Conservation (phyloP, 495 filamentous ascomycete genomes). For the Gamarada debralockiae region DNA sequence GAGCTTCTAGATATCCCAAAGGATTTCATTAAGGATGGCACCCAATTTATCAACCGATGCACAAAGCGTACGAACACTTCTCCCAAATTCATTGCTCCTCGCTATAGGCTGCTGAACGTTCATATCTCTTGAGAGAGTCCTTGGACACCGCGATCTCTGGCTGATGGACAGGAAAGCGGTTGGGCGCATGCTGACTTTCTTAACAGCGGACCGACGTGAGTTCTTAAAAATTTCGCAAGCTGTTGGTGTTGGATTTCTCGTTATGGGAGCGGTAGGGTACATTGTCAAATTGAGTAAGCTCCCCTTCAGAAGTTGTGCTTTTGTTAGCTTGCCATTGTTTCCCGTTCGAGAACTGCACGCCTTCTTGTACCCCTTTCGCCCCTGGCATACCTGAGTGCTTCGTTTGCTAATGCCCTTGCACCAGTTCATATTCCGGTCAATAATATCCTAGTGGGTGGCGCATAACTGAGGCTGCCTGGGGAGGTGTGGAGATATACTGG, state of each 20-base stretch:
- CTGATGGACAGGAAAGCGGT: background rate
- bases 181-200: background rate
- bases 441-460: conserved; percentile 74
- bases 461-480: conserved; percentile 32
- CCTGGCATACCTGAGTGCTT: background rate
- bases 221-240: conserved; percentile 96
- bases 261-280: conserved; percentile 79
- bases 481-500: conserved; percentile 9
- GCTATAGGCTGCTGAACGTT: background rate
- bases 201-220: conserved; percentile 71
- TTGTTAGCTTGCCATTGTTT: too few species aligned
- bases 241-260: conserved; percentile 86
- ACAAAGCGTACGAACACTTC: conserved; percentile 63
- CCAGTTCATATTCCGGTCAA: conserved; percentile 79
- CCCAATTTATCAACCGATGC: conserved; percentile 78
- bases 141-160: too few species aligned
- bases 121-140: background rate
- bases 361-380: background rate
- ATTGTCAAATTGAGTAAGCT: conserved; percentile 85
- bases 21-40: conserved; percentile 78
- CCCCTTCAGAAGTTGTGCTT: background rate
- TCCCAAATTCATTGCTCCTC: background rate
- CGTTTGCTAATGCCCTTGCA: background rate
- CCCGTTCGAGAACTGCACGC: too few species aligned
- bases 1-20: conserved; percentile 77